phyloP scores from a whole-genome alignment of 2,329 filamentous ascomycete species.

The Amylocarpus encephaloides region DNA sequence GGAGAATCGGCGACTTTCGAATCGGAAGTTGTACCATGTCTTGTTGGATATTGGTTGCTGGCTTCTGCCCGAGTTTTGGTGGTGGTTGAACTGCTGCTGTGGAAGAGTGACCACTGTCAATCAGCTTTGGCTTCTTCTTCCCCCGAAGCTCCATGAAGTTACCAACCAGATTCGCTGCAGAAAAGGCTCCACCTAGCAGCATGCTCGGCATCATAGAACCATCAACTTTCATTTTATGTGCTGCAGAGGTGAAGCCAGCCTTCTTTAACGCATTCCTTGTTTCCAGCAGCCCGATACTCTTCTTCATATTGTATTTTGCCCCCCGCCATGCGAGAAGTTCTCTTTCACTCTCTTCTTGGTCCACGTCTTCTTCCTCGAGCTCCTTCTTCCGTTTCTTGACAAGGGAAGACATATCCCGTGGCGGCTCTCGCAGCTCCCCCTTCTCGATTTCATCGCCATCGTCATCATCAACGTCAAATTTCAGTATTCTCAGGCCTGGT shows the following conservation, averaged over 20 bases:
- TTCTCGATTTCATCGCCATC: slow-evolving; percentile 31
- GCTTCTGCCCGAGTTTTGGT: not conserved
- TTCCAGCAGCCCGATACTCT: not conserved
- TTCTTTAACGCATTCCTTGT: slow-evolving; percentile 1
- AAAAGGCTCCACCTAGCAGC: slow-evolving; percentile 30
- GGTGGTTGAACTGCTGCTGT: slow-evolving; percentile 1
- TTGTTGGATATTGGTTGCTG: not conserved
- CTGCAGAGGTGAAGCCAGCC: slow-evolving; percentile 1
- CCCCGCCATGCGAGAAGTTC: not conserved
- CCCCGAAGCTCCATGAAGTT: slow-evolving; percentile 46
- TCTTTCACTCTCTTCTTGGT: slow-evolving; percentile 6
- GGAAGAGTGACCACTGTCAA: slow-evolving; percentile 27
- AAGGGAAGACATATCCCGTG: slow-evolving; percentile 33
- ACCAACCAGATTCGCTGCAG: slow-evolving; percentile 38
- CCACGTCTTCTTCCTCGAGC: slow-evolving; percentile 9
- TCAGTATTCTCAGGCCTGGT: slow-evolving; percentile 40
- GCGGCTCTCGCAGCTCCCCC: slow-evolving; percentile 14
- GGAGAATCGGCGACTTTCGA: slow-evolving; percentile 11
- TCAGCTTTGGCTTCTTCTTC: slow-evolving; percentile 26
- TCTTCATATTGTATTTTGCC: not conserved
- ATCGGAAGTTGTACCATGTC: slow-evolving; percentile 3
- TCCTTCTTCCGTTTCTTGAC: slow-evolving; percentile 36
- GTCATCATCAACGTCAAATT: slow-evolving; percentile 34
- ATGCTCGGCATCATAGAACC: slow-evolving; percentile 12
- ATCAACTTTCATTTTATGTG: slow-evolving; percentile 21